Conservation (phyloP, 306 rosid genomes). For the Glycine soja region DNA sequence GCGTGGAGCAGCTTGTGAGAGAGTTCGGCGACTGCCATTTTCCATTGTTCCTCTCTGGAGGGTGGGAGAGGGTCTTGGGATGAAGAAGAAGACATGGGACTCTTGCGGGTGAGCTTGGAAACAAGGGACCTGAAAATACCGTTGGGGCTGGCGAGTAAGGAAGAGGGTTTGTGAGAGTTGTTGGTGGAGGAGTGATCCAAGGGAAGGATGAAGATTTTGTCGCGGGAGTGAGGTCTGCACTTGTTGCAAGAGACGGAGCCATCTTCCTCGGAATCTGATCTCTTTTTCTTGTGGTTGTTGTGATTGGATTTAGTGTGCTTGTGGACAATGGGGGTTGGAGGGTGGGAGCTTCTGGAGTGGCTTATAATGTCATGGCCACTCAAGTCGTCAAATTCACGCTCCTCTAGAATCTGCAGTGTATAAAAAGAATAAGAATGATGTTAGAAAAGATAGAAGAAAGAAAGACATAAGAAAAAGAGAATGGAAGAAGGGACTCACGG, state of each 20-base stretch:
- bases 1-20: slow-evolving; percentile 85
- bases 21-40: slow-evolving; percentile 76
- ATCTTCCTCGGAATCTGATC: slow-evolving; percentile 63
- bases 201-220: slow-evolving; percentile 84
- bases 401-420: slow-evolving; percentile 79
- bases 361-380: slow-evolving; percentile 39
- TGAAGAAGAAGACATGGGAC: slow-evolving; percentile 60
- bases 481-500: slow-evolving; percentile 27
- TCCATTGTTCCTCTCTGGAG: slow-evolving; percentile 89
- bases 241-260: slow-evolving; percentile 78
- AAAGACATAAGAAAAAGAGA: no score
- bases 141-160: slow-evolving; percentile 71
- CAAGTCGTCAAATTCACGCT: slow-evolving; percentile 55
- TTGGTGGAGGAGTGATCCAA: slow-evolving; percentile 52
- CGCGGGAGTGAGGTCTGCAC: slow-evolving; percentile 87
- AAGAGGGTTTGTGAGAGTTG: slow-evolving; percentile 54
- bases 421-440: not conserved
- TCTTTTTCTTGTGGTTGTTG: slow-evolving; percentile 56
- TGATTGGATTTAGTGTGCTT: slow-evolving; percentile 1
- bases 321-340: slow-evolving; percentile 58
- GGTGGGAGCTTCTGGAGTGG: slow-evolving; percentile 46
- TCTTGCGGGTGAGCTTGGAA: slow-evolving; percentile 71
- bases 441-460: not conserved
- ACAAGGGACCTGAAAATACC: slow-evolving; percentile 77
- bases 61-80: slow-evolving; percentile 24